Evolutionary conservation across 2,329 filamentous ascomycete species (phyloP), one percentile per base, ranked within the genome.

Genomic region (Cladosporium sp.): DNA sequence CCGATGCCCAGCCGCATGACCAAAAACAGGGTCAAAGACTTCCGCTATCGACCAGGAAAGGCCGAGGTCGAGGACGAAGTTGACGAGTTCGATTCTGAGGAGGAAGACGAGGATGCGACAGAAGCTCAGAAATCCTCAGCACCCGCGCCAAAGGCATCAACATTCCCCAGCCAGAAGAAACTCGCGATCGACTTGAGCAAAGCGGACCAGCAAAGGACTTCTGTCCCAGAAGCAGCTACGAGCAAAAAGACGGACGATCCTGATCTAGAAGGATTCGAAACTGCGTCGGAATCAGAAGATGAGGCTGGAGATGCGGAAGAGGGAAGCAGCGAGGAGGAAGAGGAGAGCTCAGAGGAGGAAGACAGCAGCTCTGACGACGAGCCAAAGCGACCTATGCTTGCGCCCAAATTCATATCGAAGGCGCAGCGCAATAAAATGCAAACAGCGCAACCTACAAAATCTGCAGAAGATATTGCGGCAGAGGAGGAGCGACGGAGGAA

Each of bases 1-100:
- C 87, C 89, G 14, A 93, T 91, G 77, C 71, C 73, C n/a, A 72
- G 69, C 69, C 91, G 91, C 74, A 97, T 98, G 91, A 98, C 94
- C 68, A 93, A 93, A 68, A 97, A 97, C 75, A 93, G 92, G 3
- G 80, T 89, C 66, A 89, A 88, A 76, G 91, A 92, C 26, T 87
- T 89, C 70, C 91, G 95, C 65, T 91, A 97, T 74, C 89, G 93
- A 66, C 90, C 94, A 18, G 94, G 95, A 70, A 98, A 97, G 78
- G 83, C 89, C 18, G 81, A 84, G 2, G 85, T 81, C 8, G 84
- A 82, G 67, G 83, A 82, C 67, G 76, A 77, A 10, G 71, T 70
- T 21, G 79, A 78, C 26, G 77, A 79, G 16, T 73, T 74, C 7
- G 75, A 76, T 56, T 82, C 80, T 3, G 80, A 80, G 3, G 83